Base-by-base conservation (phyloP, 2,329 filamentous ascomycete species). In the Ceratocystis papillata region DNA sequence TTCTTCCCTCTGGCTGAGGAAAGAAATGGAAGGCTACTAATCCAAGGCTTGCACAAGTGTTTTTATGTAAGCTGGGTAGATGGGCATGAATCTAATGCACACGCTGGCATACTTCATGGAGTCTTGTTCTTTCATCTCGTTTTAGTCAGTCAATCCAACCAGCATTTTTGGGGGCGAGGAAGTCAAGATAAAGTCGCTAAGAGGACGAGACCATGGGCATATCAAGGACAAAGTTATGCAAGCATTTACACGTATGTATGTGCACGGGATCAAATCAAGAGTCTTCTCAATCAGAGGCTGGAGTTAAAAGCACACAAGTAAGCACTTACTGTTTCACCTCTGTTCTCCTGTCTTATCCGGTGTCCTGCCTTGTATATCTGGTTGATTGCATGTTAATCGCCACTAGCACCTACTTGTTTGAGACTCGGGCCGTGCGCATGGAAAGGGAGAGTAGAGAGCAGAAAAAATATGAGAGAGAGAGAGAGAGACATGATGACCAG, bases 361-460 rank as follows among this genome's bases (percentile, higher is more conserved):
- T 37, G 33, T 37, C 33, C 33, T 37, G 33, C 8, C 33, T 33
- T 33, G 30, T 33, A 33, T 33, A 33, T 33, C 30, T 33, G 30
- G 30, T 33, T 37, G 33, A 37, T 53, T 53, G 48, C 20, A 28
- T 53, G 48, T 25, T 25, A 53, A 53, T 53, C 20, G 25, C 17
- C 17, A 50, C 46, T 10, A 53, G 7, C 7, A 50, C 22, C 10
- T 6, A 57, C 25, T 7, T 17, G 25, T 30, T 30, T 33, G 53
- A 59, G 53, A 59, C 25, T 59, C 28, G 53, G 53, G 15, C 53
- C 28, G 53, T 59, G 53, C 53, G n/a, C n/a, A 33, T 30, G 28
- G 53, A 28, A 12, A 55, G 8, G 48, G 10, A 53, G 44, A 46
- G 44, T 5, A 15, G 44, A 46, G 44, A 46, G 45, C 15, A 17